Evolutionary conservation across 192 early-diverging fungal genomes (phyloP), one percentile per base, ranked within the genome.

Genomic region (Neocallimastix lanati): DNA sequence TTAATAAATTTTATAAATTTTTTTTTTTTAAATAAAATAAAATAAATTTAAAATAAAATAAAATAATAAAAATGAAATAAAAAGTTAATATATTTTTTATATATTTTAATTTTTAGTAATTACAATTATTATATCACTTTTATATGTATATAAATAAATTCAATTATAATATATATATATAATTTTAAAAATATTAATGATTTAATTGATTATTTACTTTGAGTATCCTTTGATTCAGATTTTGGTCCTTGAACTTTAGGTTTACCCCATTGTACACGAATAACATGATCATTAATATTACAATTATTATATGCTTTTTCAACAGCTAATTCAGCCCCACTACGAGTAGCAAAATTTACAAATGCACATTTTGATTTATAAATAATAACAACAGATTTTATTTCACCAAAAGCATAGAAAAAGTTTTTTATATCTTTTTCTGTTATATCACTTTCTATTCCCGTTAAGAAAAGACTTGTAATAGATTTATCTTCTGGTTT

Each of bases 391-490:
- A 98, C 85, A 2, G 94, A 94, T 84, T 94, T 94, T 82, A 97
- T 88, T 80, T 96, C 95, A 29, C 96, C 96, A 83, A 92, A 96
- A 0, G 88, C 88, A 50, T 90, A 89, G 83, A 98, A 98, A 80
- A 88, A 83, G 36, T 88, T 85, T 78, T 87, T 90, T 76, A 98
- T 77, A 82, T 94, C 94, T 15, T 82, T 79, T 80, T 97, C 89
- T 12, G 88, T 88, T 15, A 97, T 86, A 12, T 87, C 86, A 13
- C 83, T 84, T n/a, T 92, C 92, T 40, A 98, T 81, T 7, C 94
- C 94, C 15, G 92, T 92, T 33, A 96, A 85, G 82, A 94, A 98
- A 78, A 98, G 81, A 28, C 94, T 93, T 6, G 94, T 96, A 85
- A 98, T 88, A 37, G 88, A 88, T 81, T 88, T 87, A 77, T 98